These are phyloP conservation scores for Nemania abortiva DNA, from an alignment of 2,329 filamentous ascomycete genomes.

Conservation along the genomic window DNA sequence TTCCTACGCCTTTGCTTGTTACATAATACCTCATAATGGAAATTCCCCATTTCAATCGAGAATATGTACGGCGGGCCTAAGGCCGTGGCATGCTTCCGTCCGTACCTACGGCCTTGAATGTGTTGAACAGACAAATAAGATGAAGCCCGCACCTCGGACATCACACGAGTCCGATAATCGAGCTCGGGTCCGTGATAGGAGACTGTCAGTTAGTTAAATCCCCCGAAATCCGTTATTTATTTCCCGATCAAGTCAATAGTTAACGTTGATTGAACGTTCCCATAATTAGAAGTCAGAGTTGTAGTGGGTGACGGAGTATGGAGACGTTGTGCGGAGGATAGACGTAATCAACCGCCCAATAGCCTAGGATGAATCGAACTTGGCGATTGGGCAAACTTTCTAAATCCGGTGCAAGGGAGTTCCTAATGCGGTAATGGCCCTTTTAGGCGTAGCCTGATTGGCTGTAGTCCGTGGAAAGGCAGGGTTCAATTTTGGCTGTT, in stretches of 20 bases:
- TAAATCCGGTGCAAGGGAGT: conserved; percentile 1
- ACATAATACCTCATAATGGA: too few relatives aligned
- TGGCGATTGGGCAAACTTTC: neutral
- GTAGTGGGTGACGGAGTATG: neutral
- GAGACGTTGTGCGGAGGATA: neutral
- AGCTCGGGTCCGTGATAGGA: neutral
- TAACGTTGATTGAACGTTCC: neutral
- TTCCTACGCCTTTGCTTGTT: too few relatives aligned
- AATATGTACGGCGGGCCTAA: neutral
- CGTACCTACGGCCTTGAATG: neutral
- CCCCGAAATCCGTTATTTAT: neutral
- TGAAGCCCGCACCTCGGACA: conserved; percentile 17
- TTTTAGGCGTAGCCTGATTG: conserved; percentile 16
- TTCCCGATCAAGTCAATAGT: neutral
- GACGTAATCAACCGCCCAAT: neutral
- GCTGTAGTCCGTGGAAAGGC: neutral
- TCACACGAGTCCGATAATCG: conserved; percentile 25
- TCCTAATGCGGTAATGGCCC: neutral
- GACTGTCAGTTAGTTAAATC: conserved; percentile 2
- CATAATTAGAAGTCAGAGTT: neutral
- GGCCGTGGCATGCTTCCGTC: neutral
- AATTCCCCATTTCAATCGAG: too few relatives aligned
- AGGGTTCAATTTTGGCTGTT: conserved; percentile 30
- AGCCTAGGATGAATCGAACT: conserved; percentile 19
- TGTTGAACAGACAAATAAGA: neutral